Evolutionary conservation across 2,329 filamentous ascomycete species (phyloP), one percentile per base, ranked within the genome.

Genomic region (Pseudogymnoascus pannorum): DNA sequence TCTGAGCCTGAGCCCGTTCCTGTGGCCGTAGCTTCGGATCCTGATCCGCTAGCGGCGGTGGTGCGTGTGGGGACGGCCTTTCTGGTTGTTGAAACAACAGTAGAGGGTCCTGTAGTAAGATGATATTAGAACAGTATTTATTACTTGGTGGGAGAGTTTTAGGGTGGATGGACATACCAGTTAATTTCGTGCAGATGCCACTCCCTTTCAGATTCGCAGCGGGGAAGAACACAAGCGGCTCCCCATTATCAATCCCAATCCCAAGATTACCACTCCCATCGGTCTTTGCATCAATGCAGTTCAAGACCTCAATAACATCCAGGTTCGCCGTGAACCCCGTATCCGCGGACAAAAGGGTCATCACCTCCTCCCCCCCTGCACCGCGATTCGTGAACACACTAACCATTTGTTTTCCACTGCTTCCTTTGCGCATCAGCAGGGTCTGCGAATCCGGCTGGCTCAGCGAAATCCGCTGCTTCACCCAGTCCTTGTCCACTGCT

Each of bases 201-300:
- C 48, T 54, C 9, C 48, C 48, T 26, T 54, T 54, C n/a, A 54
- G 26, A 18, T 54, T 54, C 48, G 48, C 48, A 2, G 48, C 48
- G 9, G 48, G 26, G 24, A 54, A 31, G n/a, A 54, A 54, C 24
- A 54, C 48, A 18, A 54, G 48, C 24, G 48, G 48, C 24, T 31
- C n/a, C 12, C 48, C 48, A 31, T 54, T 18, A 16, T 31, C 8
- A 31, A 54, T 54, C 5, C 8, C 24, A 18, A 54, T 20, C 2
- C n/a, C 48, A 7, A 54, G 48, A 18, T 54, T 5, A 18, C 48
- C 48, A 31, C 26, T 54, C n/a, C n/a, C 26, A 54, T 54, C 48
- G 5, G 48, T 54, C 24, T 54, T 54, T 16, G 48, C 48, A 54
- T 54, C 48, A 31, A 54, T 54, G 48, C 48, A 54, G 48, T 54